Base-by-base conservation (phyloP, 768 basidiomycete species). In the Stropharia rugosoannulata region DNA sequence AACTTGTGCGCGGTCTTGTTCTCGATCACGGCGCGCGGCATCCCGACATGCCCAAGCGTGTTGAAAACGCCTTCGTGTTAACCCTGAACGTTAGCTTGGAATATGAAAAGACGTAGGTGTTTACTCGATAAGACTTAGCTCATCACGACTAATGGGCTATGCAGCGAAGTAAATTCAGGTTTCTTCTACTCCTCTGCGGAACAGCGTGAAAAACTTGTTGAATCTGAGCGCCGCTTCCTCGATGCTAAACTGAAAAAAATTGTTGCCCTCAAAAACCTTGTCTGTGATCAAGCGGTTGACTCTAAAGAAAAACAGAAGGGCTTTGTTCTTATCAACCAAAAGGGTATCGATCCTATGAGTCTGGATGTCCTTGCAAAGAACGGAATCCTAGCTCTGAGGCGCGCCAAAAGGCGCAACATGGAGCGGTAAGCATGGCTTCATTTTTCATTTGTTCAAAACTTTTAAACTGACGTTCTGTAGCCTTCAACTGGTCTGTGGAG, bases 101-200 rank as follows among this genome's bases (percentile, higher is more conserved):
- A 70, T 99, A 99, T 70, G 97, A 99, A 73, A 99, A 99, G 77
- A 99, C 97, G 96, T 97, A 68, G 64, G 93, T 59, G 27, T 16
- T 11, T 36, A 22, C 43, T 15, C 10, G 5, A 48, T n/a, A 56
- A 64, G 57, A 51, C 51, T 56, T 49, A 5, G 51, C 7, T 27
- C 54, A 57, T 66, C 51, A 58, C 57, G 54, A 59, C 32, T 58
- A 41, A 61, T 56, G 60, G 48, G 66, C 52, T 56, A 54, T 54
- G 47, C 64, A 98, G 95, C 61, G 97, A 99, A 81, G 94, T 99
- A 68, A 99, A 99, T 77, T 98, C 97, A 36, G 87, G 94, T 22
- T 99, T 99, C 83, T 99, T 98, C 80, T 99, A 99, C 75, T 97
- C 95, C 3, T 94, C 94, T 2, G 89, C 97, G 15, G 96, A 97